Percentiles rank a stretch among this genome's conserved stretches.
These are phyloP conservation scores for Aspergillus ellipticus DNA, from an alignment of 495 filamentous ascomycete genomes.

Conservation along the genomic window DNA sequence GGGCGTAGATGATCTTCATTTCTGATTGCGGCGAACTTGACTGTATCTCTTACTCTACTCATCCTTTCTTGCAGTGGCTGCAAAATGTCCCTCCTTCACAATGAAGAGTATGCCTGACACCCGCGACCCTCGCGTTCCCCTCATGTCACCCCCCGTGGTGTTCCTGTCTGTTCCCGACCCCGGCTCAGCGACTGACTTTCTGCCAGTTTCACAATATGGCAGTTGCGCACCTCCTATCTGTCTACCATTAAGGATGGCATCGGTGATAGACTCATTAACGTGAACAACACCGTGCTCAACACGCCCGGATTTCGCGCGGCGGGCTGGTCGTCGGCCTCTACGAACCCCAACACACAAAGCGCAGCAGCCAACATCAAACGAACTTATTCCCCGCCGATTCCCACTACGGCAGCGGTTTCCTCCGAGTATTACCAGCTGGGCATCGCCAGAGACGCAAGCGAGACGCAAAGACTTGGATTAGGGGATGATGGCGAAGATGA, in stretches of 20 bases:
- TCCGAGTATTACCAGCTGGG: slow-evolving; percentile 73
- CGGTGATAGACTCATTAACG: slow-evolving; percentile 88
- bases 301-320: slow-evolving; percentile 92
- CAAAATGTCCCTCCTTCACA: slow-evolving; percentile 88
- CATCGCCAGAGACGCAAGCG: slow-evolving; percentile 28
- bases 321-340: slow-evolving; percentile 77
- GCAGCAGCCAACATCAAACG: slow-evolving; percentile 70
- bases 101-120: slow-evolving; percentile 75
- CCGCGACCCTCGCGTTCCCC: slow-evolving; percentile 1
- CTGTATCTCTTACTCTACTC: background rate
- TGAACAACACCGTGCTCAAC: slow-evolving; percentile 87
- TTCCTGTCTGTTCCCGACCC: background rate
- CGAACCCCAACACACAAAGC: slow-evolving; percentile 31
- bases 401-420: slow-evolving; percentile 64
- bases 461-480: slow-evolving; percentile 27
- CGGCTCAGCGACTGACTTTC: slow-evolving; percentile 7
- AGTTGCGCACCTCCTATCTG: slow-evolving; percentile 87
- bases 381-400: slow-evolving; percentile 94
- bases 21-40: slow-evolving; percentile 1
- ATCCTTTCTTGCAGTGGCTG: background rate
- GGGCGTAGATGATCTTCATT: slow-evolving; percentile 3
- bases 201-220: slow-evolving; percentile 83
- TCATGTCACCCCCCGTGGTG: background rate
- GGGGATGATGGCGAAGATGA: slow-evolving; percentile 74
- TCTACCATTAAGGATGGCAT: slow-evolving; percentile 90